These are phyloP conservation scores for Alternaria atra DNA, from an alignment of 2,329 filamentous ascomycete genomes.

Conservation along the genomic window DNA sequence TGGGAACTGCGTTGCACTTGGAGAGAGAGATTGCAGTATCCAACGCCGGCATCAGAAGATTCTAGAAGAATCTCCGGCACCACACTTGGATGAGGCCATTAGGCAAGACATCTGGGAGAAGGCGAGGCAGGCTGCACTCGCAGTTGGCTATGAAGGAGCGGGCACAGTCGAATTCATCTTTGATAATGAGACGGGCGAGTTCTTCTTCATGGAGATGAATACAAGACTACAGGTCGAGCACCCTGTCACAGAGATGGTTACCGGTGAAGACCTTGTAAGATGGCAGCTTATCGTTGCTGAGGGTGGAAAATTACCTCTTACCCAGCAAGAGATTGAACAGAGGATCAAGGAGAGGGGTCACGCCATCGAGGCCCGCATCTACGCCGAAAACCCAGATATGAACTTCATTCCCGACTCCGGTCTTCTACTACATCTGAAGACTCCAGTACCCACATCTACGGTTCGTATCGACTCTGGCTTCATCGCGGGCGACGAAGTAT, in stretches of 20 bases:
- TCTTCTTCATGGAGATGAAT: slow-evolving; percentile 79
- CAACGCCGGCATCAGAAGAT: slow-evolving; percentile 73
- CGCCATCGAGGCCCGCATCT: slow-evolving; percentile 95
- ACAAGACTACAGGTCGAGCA: slow-evolving; percentile 95
- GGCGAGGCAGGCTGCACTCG: slow-evolving; percentile 68
- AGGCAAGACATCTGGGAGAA: slow-evolving; percentile 73
- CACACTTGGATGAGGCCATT: slow-evolving; percentile 66
- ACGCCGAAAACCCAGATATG: slow-evolving; percentile 90
- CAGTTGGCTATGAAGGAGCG: slow-evolving; percentile 71
- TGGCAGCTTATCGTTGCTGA: slow-evolving; percentile 94
- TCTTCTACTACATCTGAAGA: slow-evolving; percentile 81
- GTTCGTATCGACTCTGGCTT: slow-evolving; percentile 95
- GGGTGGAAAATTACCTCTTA: slow-evolving; percentile 71
- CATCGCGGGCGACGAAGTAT: slow-evolving; percentile 87
- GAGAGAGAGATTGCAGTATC: slow-evolving; percentile 72
- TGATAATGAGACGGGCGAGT: slow-evolving; percentile 71
- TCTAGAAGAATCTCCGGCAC: slow-evolving; percentile 71
- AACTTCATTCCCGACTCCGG: slow-evolving; percentile 96
- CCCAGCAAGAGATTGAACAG: slow-evolving; percentile 70
- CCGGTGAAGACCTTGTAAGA: slow-evolving; percentile 81
- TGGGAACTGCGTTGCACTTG: slow-evolving; percentile 70
- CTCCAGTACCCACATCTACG: slow-evolving; percentile 73
- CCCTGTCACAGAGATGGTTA: slow-evolving; percentile 86
- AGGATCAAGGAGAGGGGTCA: slow-evolving; percentile 80
- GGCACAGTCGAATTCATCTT: slow-evolving; percentile 76